A percentile compares a stretch with the other conserved stretches of the same genome.
Conservation (phyloP, 192 early-diverging fungal genomes). For the Linnemannia exigua region DNA sequence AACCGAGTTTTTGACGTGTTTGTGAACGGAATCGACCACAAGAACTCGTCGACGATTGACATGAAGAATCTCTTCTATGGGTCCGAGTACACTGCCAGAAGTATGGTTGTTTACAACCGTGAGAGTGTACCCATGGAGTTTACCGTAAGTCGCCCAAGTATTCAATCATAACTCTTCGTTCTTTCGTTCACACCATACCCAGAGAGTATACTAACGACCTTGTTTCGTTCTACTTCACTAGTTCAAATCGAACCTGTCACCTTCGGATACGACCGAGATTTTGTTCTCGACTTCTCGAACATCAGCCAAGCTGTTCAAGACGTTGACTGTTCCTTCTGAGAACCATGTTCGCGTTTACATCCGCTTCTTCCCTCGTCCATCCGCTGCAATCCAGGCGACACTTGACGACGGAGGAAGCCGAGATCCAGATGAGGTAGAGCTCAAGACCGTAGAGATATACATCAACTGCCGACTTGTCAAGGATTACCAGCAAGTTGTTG, state of each 20-base stretch:
- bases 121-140: slow-evolving; percentile 84
- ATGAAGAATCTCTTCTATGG: slow-evolving; percentile 83
- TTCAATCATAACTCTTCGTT: too few species aligned
- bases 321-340: slow-evolving; percentile 75
- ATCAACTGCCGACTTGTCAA: slow-evolving; percentile 86
- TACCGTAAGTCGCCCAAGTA: slow-evolving; percentile 71
- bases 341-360: slow-evolving; percentile 78
- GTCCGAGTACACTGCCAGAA: slow-evolving; percentile 77
- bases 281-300: slow-evolving; percentile 84
- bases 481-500: slow-evolving; percentile 82
- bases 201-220: not conserved
- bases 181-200: too few species aligned
- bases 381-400: slow-evolving; percentile 55
- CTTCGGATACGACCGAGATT: slow-evolving; percentile 76
- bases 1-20: slow-evolving; percentile 83
- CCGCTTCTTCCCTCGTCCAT: slow-evolving; percentile 68
- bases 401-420: slow-evolving; percentile 57
- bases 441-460: slow-evolving; percentile 79
- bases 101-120: slow-evolving; percentile 81
- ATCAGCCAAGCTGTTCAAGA: slow-evolving; percentile 78
- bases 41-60: slow-evolving; percentile 65
- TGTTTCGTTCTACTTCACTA: slow-evolving; percentile 14
- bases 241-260: slow-evolving; percentile 73
- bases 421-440: slow-evolving; percentile 67
- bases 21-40: slow-evolving; percentile 71